Base-by-base conservation (phyloP, 768 basidiomycete species). In the Tephrocybe sp. region DNA sequence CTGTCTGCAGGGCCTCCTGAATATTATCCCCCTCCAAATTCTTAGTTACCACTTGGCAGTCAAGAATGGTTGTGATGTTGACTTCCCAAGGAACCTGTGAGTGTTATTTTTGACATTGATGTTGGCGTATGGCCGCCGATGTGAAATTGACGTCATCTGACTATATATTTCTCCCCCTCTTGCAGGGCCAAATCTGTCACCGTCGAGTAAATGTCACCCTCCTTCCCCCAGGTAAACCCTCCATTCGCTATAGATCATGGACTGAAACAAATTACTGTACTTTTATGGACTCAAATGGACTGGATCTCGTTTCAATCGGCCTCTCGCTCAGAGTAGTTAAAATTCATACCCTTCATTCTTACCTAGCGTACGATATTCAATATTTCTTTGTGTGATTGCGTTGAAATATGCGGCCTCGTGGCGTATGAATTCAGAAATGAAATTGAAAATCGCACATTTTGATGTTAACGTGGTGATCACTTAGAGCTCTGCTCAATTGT, bases 41-140 rank as follows among this genome's bases (percentile, higher is more conserved):
- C 78, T 98, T 51, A 92, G 90, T 55, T 99, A 99, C 71, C 95
- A 98, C 73, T 73, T 99, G 53, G 96, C 96, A 3, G 86, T 98
- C 60, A 88, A 81, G 76, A 93, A 93, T 65, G 97, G 95, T 26
- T 94, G 91, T 57, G 96, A 98, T 65, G 96, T 98, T 58, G 96
- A 99, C 68, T 97, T 97, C 86, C 96, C 96, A 35, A 79, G 96
- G 64, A 98, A 98, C 77, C 74, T 98, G 87, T 91, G 64, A 61
- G 89, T 79, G 27, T 48, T 51, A 47, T 50, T 35, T 40, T 30
- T 45, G 16, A 32, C 18, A 22, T 19, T 6, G 36, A 28, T 21
- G 9, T 36, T 38, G 13, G 35, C 25, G n/a, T 18, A n/a, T 55
- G 15, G 48, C 41, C 5, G 36, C 36, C 16, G 36, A 37, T 37